Base-by-base conservation (phyloP, 768 basidiomycete species). In the Pulveroboletus sp. region DNA sequence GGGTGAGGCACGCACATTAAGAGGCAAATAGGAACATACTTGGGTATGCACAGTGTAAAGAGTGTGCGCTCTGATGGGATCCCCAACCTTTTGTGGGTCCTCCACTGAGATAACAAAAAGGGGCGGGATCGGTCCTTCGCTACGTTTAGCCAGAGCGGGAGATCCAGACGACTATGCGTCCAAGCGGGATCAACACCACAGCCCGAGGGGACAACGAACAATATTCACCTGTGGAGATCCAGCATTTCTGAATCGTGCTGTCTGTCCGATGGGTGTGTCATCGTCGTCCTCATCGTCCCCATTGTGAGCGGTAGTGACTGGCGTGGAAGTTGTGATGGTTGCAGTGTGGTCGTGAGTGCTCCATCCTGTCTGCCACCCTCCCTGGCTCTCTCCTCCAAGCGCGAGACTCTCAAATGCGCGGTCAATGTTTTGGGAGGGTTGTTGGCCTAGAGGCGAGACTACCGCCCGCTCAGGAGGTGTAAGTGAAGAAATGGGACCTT, bases 41-140 rank as follows among this genome's bases (percentile, higher is more conserved):
- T 81, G 75, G 13, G 94, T 96, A 52, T 91, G 86, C 2, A 99
- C 92, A 2, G 96, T 99, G 66, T 98, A 99, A 73, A 98, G 93
- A 10, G 89, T 96, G 64, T 92, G 96, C 14, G 85, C 82, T 50
- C 90, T 85, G 42, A 97, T 90, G 1, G 93, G 90, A 61, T 94
- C 92, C n/a, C 96, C 96, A 39, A 97, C 89, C 59, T 89, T 91
- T 57, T 97, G 93, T 6, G 96, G 96, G 68, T 99, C 96, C 46
- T 92, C 89, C n/a, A 99, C 93, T 0, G 87, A 81, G 56, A 99
- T 91, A 8, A 79, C 67, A 65, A 96, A 97, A 24, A 87, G 73
- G 18, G 89, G 87, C 49, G 77, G 80, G 33, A 85, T 59, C 1
- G 75, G 75, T 47, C 74, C 77, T 44, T 81, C 62, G 38, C 53